Evolutionary conservation across 2,329 filamentous ascomycete species (phyloP).

Genomic region (Didymella exigua): DNA sequence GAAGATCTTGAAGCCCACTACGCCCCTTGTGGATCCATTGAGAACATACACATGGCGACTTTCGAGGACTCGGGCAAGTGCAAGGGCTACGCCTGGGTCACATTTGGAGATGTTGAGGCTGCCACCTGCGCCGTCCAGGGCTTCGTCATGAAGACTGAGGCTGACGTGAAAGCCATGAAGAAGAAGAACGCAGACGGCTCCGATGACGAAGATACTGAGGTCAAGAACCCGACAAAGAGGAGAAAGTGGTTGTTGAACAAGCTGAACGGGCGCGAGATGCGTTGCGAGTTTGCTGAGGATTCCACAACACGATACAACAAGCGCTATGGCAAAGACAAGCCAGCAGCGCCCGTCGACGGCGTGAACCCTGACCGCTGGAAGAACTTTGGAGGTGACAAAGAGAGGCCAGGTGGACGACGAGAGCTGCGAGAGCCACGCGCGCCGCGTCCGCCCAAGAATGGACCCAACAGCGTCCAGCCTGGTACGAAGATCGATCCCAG

Average conservation of each 20-base stretch:
- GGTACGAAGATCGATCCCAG: slow-evolving; percentile 52
- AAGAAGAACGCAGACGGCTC: slow-evolving; percentile 61
- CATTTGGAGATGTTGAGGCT: slow-evolving; percentile 78
- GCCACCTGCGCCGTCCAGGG: slow-evolving; percentile 80
- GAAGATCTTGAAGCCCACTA: slow-evolving; percentile 84
- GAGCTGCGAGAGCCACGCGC: slow-evolving; percentile 39
- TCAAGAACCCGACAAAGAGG: slow-evolving; percentile 55
- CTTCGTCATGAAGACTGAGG: slow-evolving; percentile 72
- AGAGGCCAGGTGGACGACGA: slow-evolving; percentile 31
- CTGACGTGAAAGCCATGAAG: slow-evolving; percentile 51
- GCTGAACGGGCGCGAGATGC: slow-evolving; percentile 77
- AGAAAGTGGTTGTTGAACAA: slow-evolving; percentile 82
- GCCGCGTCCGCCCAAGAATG: slow-evolving; percentile 13
- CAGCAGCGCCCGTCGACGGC: slow-evolving; percentile 39
- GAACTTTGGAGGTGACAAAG: slow-evolving; percentile 36
- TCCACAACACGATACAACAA: slow-evolving; percentile 89
- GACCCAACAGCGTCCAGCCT: slow-evolving; percentile 13
- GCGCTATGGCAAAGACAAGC: slow-evolving; percentile 78
- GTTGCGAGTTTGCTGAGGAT: slow-evolving; percentile 94
- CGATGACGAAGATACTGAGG: slow-evolving; percentile 55
- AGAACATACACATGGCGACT: slow-evolving; percentile 85
- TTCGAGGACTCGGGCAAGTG: slow-evolving; percentile 98
- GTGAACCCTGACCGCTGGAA: slow-evolving; percentile 38
- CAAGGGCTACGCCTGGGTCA: slow-evolving; percentile 96
- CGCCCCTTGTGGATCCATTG: slow-evolving; percentile 79